These are phyloP conservation scores for Daedalea quercina DNA, from an alignment of 768 basidiomycete genomes.

Conservation along the genomic window DNA sequence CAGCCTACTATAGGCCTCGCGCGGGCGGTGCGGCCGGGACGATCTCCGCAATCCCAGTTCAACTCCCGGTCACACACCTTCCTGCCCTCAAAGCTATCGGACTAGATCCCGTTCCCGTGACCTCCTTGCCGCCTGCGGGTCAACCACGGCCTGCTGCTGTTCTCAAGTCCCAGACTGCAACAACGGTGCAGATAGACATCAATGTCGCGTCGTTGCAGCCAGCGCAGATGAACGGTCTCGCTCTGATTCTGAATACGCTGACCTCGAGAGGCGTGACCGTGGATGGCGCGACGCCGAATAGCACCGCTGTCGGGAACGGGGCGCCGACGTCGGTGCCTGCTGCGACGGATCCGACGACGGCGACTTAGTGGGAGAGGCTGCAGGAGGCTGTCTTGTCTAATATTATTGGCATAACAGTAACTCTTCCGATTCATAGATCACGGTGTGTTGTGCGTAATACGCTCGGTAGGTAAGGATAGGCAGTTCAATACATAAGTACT, in stretches of 20 bases:
- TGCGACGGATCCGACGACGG: background rate
- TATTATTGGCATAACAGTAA: conserved; percentile 12
- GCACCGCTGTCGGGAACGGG: conserved; percentile 1
- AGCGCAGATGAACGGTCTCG: conserved; percentile 72
- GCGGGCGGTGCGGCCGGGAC: background rate
- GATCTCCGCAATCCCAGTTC: conserved; percentile 45
- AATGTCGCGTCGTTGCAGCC: conserved; percentile 69
- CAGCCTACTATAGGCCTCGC: background rate
- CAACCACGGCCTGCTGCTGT: conserved; percentile 73
- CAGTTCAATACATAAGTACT: too few species aligned
- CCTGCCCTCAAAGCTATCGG: conserved; percentile 60
- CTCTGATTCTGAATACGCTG: conserved; percentile 63
- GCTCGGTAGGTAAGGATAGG: background rate
- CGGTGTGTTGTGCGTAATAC: background rate
- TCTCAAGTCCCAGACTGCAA: conserved; percentile 43
- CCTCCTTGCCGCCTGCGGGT: conserved; percentile 42
- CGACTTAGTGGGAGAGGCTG: background rate
- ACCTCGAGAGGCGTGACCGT: conserved; percentile 40
- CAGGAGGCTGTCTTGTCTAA: conserved; percentile 5
- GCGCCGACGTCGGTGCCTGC: background rate
- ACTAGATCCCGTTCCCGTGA: conserved; percentile 61
- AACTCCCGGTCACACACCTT: conserved; percentile 58
- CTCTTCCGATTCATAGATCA: background rate
- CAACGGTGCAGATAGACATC: conserved; percentile 69
- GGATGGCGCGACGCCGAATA: conserved; percentile 2